These are phyloP conservation scores for Xylaria sp. DNA, from an alignment of 2,329 filamentous ascomycete species.

Conservation along the genomic window DNA sequence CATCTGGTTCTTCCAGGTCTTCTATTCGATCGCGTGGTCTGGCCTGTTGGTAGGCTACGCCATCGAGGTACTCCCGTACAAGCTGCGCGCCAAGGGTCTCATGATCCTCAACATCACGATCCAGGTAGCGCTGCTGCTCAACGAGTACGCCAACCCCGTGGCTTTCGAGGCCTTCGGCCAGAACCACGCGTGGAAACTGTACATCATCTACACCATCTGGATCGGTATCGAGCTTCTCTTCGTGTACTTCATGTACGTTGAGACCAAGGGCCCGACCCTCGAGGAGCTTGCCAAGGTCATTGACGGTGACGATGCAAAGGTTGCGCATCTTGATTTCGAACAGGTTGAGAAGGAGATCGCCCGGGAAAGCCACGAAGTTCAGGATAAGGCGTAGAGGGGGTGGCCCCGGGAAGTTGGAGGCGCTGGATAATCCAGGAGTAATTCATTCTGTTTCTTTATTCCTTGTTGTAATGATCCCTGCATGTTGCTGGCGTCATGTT, in stretches of 20 bases:
- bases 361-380: conserved; percentile 40
- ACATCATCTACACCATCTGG: conserved; percentile 63
- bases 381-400: conserved; percentile 35
- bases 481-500: conserved; percentile 25
- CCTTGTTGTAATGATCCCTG: conserved; percentile 19
- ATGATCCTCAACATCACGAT: conserved; percentile 64
- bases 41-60: conserved; percentile 61
- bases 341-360: conserved; percentile 52
- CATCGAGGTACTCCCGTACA: conserved; percentile 58
- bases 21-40: conserved; percentile 63
- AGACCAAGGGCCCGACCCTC: conserved; percentile 68
- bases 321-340: conserved; percentile 52
- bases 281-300: conserved; percentile 72
- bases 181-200: conserved; percentile 58
- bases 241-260: conserved; percentile 62
- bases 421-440: neutral
- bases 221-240: conserved; percentile 60
- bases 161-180: conserved; percentile 54
- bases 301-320: conserved; percentile 62
- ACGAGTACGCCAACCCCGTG: conserved; percentile 59
- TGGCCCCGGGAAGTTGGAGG: neutral
- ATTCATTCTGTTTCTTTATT: neutral
- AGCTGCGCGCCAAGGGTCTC: conserved; percentile 57
- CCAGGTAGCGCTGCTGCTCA: conserved; percentile 60
- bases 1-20: conserved; percentile 56